phyloP scores from a whole-genome alignment of 331 rosid species.

The Malus hybrid region DNA sequence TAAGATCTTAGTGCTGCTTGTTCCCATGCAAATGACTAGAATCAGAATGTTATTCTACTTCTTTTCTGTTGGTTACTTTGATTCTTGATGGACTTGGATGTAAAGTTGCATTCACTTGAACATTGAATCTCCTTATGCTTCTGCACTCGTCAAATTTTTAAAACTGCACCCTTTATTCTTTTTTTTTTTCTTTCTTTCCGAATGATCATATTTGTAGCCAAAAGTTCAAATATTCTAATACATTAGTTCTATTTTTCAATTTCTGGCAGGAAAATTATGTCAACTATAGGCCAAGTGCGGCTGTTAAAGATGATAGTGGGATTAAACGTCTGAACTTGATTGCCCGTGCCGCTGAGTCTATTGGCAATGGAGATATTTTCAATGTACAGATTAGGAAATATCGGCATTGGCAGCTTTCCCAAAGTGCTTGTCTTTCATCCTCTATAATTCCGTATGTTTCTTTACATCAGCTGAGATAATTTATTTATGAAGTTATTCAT shows the following conservation, averaged over 20 bases:
- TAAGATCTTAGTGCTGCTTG: neutral
- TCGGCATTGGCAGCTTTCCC: conserved; percentile 98
- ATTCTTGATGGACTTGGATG: neutral
- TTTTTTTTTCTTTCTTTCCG: neutral
- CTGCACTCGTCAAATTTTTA: neutral
- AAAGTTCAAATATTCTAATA: neutral
- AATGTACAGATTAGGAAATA: conserved; percentile 90
- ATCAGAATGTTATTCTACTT: neutral
- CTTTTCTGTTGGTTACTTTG: neutral
- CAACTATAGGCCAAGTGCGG: conserved; percentile 68
- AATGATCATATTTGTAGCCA: neutral
- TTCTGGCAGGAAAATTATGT: conserved; percentile 82
- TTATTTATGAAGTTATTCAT: neutral
- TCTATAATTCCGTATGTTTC: conserved; percentile 80
- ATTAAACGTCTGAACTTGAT: conserved; percentile 72
- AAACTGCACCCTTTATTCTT: neutral
- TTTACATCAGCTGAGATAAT: conserved; percentile 10
- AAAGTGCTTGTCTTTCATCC: conserved; percentile 63
- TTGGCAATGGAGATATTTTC: conserved; percentile 86
- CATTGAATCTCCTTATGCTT: neutral
- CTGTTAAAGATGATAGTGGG: conserved; percentile 68
- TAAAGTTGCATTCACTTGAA: neutral
- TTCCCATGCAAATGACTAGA: neutral
- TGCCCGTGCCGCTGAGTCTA: conserved; percentile 90
- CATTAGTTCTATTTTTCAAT: neutral